Evolutionary conservation across 345 rosid species (phyloP), one percentile per base, ranked within the genome.

Genomic region (Aegle marmelos): DNA sequence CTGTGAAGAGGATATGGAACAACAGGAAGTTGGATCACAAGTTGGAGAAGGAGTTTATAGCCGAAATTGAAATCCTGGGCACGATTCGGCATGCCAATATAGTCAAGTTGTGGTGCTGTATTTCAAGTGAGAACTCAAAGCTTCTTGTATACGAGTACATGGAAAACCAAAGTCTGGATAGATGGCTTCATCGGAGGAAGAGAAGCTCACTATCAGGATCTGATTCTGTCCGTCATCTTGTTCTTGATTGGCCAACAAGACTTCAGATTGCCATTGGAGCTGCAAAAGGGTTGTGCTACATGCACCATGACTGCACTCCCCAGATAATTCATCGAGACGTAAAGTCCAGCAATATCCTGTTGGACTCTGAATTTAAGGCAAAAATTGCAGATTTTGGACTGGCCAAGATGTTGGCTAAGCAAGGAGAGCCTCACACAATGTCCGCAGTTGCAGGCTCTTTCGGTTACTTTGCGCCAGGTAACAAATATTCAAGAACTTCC

Each of bases 401-500:
- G 41, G 99, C 98, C 13, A 96, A 90, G 82, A 73, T 90, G 74
- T 78, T 91, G 88, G 78, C 81, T 6, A 90, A 85, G 85, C 88
- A 86, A 11, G 94, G 91, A 64, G 89, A 87, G 60, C 82, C 85
- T 60, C 93, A 88, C 76, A 90, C 95, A 9, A 85, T 96, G 94
- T 96, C 99, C 11, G 79, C 89, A 33, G 91, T 96, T 63, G 99
- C 97, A 21, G 99, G 99, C 72, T 91, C 99, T 19, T 88, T 87
- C 53, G 97, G 99, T 28, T 95, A 93, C 81, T 79, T 93, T 41
- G 98, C 98, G 48, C 99, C 99, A 36, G 99, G 99, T 93, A 85
- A 79, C 31, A n/a, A 79, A 11, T 70, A 77, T 41, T 60, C 16
- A 31, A 58, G 25, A 62, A 34, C 7, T 48, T 17, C 67, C 13